A percentile compares a stretch with the other conserved stretches of the same genome.
Evolutionary conservation across 176 grass and related monocot species (phyloP).

Genomic region (Echinochloa phyllopogon): DNA sequence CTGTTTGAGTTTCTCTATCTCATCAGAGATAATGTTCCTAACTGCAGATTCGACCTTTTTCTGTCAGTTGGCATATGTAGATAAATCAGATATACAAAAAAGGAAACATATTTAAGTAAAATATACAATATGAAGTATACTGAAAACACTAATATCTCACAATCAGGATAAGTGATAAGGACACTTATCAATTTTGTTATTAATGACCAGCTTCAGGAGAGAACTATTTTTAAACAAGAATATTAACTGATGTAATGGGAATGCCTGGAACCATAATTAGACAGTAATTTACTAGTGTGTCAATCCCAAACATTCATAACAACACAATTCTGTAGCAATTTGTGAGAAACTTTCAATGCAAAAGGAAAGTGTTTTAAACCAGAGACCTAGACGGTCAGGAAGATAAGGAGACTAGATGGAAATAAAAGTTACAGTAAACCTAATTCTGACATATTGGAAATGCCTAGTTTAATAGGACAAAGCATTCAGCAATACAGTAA

Average conservation of each 20-base stretch:
- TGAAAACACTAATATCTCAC: conserved; percentile 21
- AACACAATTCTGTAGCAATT: conserved; percentile 9
- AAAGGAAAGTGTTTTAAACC: neutral
- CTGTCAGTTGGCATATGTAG: conserved; percentile 45
- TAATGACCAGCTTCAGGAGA: neutral
- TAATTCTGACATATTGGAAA: neutral
- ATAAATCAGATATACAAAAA: conserved; percentile 33
- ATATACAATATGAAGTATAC: conserved; percentile 10
- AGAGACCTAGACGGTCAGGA: neutral
- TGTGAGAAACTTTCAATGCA: neutral
- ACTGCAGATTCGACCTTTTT: conserved; percentile 64
- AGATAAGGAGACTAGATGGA: neutral
- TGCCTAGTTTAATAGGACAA: neutral
- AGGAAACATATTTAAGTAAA: conserved; percentile 11
- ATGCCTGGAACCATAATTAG: neutral
- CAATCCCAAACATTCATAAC: conserved; percentile 5
- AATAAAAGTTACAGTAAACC: neutral
- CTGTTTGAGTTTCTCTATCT: conserved; percentile 82
- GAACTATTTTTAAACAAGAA: neutral
- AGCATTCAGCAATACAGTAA: neutral
- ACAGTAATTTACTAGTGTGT: neutral
- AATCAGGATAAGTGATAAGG: neutral
- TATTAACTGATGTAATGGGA: neutral
- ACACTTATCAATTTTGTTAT: conserved; percentile 19
- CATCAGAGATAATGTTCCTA: conserved; percentile 75